These are phyloP conservation scores for Nitzschia sp. DNA, from an alignment of 108 stramenopile species.

Conservation along the genomic window DNA sequence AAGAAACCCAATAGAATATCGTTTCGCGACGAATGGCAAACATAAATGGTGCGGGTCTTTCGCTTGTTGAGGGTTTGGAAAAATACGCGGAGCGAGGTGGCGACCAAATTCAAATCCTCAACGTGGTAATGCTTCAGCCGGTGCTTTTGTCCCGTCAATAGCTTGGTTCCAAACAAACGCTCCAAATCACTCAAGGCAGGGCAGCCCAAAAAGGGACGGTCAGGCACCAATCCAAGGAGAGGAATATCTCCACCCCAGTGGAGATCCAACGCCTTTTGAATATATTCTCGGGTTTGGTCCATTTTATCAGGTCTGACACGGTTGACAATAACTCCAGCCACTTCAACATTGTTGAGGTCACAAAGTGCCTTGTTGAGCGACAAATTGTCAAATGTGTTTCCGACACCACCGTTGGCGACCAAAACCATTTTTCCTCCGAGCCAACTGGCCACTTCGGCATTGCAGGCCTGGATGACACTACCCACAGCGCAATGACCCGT, in stretches of 20 bases:
- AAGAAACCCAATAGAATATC: constrained; percentile 89
- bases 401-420: constrained; percentile 92
- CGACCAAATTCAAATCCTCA: constrained; percentile 74
- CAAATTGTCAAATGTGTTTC: constrained; percentile 87
- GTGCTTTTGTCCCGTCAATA: constrained; percentile 69
- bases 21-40: constrained; percentile 79
- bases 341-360: constrained; percentile 66
- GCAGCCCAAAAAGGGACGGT: constrained; percentile 83
- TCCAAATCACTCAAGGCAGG: constrained; percentile 83
- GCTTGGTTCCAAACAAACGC: constrained; percentile 62
- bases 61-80: constrained; percentile 72
- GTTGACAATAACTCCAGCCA: constrained; percentile 89
- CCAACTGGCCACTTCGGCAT: constrained; percentile 82
- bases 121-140: constrained; percentile 76
- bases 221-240: constrained; percentile 85
- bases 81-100: constrained; percentile 80
- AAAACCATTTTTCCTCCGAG: constrained; percentile 85
- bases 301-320: constrained; percentile 85
- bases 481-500: constrained; percentile 93
- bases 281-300: constrained; percentile 69
- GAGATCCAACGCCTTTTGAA: constrained; percentile 56
- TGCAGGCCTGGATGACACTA: constrained; percentile 79
- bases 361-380: constrained; percentile 82
- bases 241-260: constrained; percentile 66
- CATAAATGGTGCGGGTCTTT: constrained; percentile 69